These are phyloP conservation scores for Kickxella alabastrina DNA, from an alignment of 192 early-diverging fungal genomes.

Conservation along the genomic window DNA sequence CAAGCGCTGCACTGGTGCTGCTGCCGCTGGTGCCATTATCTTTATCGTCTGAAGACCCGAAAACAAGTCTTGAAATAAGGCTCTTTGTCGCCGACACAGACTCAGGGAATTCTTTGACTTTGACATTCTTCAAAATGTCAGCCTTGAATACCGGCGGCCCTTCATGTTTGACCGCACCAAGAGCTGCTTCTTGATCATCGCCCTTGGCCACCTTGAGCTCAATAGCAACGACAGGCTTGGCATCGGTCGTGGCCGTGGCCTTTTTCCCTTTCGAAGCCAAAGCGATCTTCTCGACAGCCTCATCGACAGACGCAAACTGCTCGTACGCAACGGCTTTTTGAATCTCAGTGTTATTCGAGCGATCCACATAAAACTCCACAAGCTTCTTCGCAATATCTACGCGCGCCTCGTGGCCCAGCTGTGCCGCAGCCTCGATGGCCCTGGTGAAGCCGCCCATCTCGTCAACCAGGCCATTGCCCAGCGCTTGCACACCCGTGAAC, in stretches of 20 bases:
- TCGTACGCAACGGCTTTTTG: background rate
- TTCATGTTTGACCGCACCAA: too few relatives aligned
- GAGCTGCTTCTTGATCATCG: background rate
- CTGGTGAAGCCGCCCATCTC: constrained; percentile 54
- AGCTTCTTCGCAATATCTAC: constrained; percentile 28
- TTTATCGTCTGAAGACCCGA: constrained; percentile 4
- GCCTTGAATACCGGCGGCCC: constrained; percentile 14
- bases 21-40: background rate
- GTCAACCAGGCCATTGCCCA: constrained; percentile 59
- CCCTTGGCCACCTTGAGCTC: background rate
- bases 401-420: constrained; percentile 37
- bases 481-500: constrained; percentile 60
- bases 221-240: background rate
- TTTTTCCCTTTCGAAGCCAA: background rate
- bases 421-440: constrained; percentile 43
- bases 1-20: background rate
- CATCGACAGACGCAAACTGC: background rate
- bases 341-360: background rate
- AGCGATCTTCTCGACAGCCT: background rate
- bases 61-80: background rate
- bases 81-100: background rate
- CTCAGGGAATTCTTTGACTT: constrained; percentile 50
- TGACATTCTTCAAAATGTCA: constrained; percentile 40
- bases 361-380: background rate
- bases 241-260: background rate